Conservation (phyloP, 768 basidiomycete species). For the Collybia mongolica region DNA sequence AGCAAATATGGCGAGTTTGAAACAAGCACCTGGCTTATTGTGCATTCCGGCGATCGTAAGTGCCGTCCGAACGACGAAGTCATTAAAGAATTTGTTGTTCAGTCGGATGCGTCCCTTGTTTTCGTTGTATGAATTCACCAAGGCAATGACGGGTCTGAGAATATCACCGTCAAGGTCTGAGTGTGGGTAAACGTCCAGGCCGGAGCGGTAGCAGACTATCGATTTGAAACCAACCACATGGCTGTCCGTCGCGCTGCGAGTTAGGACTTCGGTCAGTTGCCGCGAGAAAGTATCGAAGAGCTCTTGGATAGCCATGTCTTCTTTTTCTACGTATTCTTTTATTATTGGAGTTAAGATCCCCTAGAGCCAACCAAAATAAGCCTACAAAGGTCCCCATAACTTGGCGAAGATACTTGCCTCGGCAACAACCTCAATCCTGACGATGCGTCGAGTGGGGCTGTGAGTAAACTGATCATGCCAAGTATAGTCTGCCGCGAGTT, state of each 20-base stretch:
- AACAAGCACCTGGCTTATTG: constrained; percentile 55
- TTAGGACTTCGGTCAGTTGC: constrained; percentile 35
- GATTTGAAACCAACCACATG: constrained; percentile 74
- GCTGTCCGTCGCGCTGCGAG: constrained; percentile 34
- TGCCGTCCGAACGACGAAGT: constrained; percentile 57
- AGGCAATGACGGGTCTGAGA: constrained; percentile 27
- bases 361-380: constrained; percentile 12
- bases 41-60: constrained; percentile 50
- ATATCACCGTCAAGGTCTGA: constrained; percentile 25
- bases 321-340: constrained; percentile 11
- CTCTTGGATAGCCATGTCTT: constrained; percentile 9
- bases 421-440: constrained; percentile 69
- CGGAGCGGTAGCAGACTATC: constrained; percentile 75
- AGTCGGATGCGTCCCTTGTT: constrained; percentile 45
- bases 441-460: constrained; percentile 56
- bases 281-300: constrained; percentile 29
- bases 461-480: constrained; percentile 66
- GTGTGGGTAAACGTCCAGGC: constrained; percentile 49
- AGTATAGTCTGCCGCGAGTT: constrained; percentile 44
- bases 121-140: constrained; percentile 25
- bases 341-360: constrained; percentile 30
- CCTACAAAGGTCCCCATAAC: too few relatives aligned
- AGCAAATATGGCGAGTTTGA: background rate
- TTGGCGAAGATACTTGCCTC: constrained; percentile 43
- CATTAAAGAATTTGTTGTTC: constrained; percentile 63